Evolutionary conservation across 495 filamentous ascomycete species (phyloP).

Genomic region (Clavariopsis aquatica): DNA sequence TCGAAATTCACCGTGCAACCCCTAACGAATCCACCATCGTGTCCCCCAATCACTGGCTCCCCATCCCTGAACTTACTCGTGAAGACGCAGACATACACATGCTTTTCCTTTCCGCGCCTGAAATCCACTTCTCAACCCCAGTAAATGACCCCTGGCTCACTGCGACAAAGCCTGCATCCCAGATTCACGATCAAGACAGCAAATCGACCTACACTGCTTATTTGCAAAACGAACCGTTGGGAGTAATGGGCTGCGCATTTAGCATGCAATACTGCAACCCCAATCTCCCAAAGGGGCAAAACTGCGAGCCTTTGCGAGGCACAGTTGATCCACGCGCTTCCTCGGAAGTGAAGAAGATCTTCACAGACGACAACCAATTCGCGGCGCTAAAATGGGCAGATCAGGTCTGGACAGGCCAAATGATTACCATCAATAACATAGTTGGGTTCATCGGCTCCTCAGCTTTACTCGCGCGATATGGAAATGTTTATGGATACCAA

Average conservation of each 20-base stretch:
- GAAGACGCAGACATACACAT: slow-evolving; percentile 16
- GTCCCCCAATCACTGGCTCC: background rate
- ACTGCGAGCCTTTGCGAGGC: slow-evolving; percentile 21
- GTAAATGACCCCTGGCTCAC: slow-evolving; percentile 18
- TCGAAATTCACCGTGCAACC: background rate
- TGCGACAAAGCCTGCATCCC: background rate
- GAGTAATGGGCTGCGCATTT: slow-evolving; percentile 12
- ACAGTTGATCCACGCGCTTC: background rate
- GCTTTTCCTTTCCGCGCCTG: slow-evolving; percentile 11
- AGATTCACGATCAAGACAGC: background rate
- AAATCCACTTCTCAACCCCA: slow-evolving; percentile 6
- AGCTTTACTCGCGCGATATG: slow-evolving; percentile 4
- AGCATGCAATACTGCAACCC: slow-evolving; percentile 32
- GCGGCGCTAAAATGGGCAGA: background rate
- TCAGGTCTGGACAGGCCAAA: background rate
- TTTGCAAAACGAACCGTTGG: slow-evolving; percentile 7
- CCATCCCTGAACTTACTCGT: slow-evolving; percentile 10
- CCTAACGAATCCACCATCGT: background rate
- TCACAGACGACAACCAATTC: background rate
- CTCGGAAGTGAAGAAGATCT: slow-evolving; percentile 1
- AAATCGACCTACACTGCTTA: background rate
- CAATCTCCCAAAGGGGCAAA: background rate
- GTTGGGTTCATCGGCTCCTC: slow-evolving; percentile 13
- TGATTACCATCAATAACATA: background rate
- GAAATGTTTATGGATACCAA: slow-evolving; percentile 9